Percentiles rank a stretch among this genome's conserved stretches.
Evolutionary conservation across 352 stramenopile genomes (phyloP).

Genomic region (Pythium myriotylum): DNA sequence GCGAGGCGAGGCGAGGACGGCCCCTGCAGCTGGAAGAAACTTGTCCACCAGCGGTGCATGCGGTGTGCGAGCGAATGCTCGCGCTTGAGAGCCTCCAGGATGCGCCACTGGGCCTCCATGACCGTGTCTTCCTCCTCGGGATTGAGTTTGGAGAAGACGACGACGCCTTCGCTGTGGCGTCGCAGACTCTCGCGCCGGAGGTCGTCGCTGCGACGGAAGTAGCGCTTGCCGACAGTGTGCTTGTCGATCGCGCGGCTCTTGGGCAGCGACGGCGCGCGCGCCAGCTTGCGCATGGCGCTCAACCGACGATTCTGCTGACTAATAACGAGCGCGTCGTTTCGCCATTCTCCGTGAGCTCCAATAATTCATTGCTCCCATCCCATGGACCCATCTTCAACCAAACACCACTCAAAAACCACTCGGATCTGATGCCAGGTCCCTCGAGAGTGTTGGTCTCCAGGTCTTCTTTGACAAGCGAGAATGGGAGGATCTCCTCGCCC

Average conservation of each 20-base stretch:
- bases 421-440: not conserved
- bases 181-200: constrained; percentile 39
- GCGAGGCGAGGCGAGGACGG: not conserved
- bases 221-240: constrained; percentile 43
- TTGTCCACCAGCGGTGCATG: constrained; percentile 21
- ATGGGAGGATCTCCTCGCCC: not conserved
- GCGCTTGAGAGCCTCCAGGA: constrained; percentile 15
- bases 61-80: constrained; percentile 19
- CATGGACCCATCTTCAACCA: not conserved
- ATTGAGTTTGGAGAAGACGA: constrained; percentile 50
- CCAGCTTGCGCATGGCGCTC: constrained; percentile 2
- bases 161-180: constrained; percentile 29
- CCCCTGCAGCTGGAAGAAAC: constrained; percentile 8
- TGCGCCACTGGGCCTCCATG: constrained; percentile 28
- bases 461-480: not conserved
- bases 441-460: not conserved
- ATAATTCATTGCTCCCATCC: constrained; percentile 1
- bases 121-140: constrained; percentile 56
- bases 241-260: constrained; percentile 25
- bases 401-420: constrained; percentile 3
- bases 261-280: not conserved
- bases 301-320: not conserved
- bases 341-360: too few relatives aligned
- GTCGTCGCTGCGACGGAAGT: constrained; percentile 36
- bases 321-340: constrained; percentile 17